These are phyloP conservation scores for Metarhizium brunneum DNA, from an alignment of 2,329 filamentous ascomycete species.

Conservation along the genomic window DNA sequence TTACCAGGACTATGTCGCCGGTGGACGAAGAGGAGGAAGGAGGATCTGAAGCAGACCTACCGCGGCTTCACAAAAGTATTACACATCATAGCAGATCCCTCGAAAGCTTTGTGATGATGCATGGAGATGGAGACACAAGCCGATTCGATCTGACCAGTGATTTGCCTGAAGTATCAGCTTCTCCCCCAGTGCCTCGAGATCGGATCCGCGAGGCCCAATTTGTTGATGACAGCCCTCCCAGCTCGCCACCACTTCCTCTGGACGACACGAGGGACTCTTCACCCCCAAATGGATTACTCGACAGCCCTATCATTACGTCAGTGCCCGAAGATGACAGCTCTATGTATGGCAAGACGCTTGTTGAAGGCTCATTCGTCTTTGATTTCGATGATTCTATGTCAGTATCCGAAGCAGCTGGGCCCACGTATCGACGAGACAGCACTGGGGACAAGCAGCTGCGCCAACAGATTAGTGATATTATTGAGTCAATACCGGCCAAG, in stretches of 20 bases:
- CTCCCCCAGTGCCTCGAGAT: constrained; percentile 23
- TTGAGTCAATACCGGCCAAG: constrained; percentile 67
- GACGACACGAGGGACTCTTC: constrained; percentile 9
- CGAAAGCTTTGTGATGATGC: constrained; percentile 29
- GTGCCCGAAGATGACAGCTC: constrained; percentile 30
- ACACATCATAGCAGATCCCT: constrained; percentile 23
- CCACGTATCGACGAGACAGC: constrained; percentile 21
- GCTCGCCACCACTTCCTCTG: constrained; percentile 32
- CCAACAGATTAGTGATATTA: constrained; percentile 69
- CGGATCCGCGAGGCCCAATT: constrained; percentile 23
- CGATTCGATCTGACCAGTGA: constrained; percentile 34
- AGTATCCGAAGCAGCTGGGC: constrained; percentile 18
- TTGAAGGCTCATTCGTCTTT: constrained; percentile 36
- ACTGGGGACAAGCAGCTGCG: constrained; percentile 60
- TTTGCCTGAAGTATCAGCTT: constrained; percentile 32
- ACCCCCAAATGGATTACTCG: constrained; percentile 31
- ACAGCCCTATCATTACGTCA: constrained; percentile 35
- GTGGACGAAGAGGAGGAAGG: constrained; percentile 14
- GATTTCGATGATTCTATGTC: constrained; percentile 34
- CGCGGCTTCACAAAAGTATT: constrained; percentile 21
- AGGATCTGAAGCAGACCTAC: constrained; percentile 24
- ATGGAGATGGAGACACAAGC: constrained; percentile 26
- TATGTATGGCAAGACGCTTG: constrained; percentile 27
- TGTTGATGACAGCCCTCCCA: constrained; percentile 35
- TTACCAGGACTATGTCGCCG: constrained; percentile 11